phyloP scores from a whole-genome alignment of 129 eudicot species.

The Lonicera japonica region DNA sequence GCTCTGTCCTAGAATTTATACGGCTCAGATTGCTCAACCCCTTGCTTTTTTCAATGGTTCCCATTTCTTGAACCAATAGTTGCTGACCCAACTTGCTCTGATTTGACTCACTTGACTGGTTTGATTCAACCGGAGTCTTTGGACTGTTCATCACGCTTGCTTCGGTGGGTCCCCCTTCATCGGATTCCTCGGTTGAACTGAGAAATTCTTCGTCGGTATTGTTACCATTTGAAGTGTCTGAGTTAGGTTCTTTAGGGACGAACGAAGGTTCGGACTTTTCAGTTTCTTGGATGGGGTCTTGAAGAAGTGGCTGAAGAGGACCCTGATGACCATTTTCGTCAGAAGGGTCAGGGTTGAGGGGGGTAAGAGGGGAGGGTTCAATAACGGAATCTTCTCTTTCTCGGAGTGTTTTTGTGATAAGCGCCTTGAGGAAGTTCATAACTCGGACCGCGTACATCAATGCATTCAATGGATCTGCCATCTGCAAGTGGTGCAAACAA shows the following conservation, averaged over 20 bases:
- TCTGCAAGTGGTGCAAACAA: no score
- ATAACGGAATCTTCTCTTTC: slow-evolving; percentile 46
- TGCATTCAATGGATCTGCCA: slow-evolving; percentile 74
- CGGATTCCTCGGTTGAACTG: slow-evolving; percentile 39
- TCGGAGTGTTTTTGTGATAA: slow-evolving; percentile 52
- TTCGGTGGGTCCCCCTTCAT: slow-evolving; percentile 26
- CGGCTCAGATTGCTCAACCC: slow-evolving; percentile 46
- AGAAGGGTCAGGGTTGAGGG: slow-evolving; percentile 38
- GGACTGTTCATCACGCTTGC: background rate
- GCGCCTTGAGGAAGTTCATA: slow-evolving; percentile 87
- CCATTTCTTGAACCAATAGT: slow-evolving; percentile 19
- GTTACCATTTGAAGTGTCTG: slow-evolving; percentile 10
- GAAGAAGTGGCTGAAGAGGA: slow-evolving; percentile 24
- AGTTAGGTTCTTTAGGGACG: slow-evolving; percentile 29
- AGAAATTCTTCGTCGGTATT: slow-evolving; percentile 30
- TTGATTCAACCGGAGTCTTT: background rate
- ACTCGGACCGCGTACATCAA: slow-evolving; percentile 93
- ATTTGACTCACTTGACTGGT: background rate
- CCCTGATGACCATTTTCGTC: slow-evolving; percentile 59
- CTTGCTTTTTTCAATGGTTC: slow-evolving; percentile 24
- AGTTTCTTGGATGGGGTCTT: slow-evolving; percentile 15
- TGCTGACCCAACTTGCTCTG: background rate
- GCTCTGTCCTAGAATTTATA: slow-evolving; percentile 43
- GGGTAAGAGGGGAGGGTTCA: slow-evolving; percentile 39
- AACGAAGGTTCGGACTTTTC: slow-evolving; percentile 18